Conservation (phyloP, 2,329 filamentous ascomycete species). For the Elsinoe batatas region DNA sequence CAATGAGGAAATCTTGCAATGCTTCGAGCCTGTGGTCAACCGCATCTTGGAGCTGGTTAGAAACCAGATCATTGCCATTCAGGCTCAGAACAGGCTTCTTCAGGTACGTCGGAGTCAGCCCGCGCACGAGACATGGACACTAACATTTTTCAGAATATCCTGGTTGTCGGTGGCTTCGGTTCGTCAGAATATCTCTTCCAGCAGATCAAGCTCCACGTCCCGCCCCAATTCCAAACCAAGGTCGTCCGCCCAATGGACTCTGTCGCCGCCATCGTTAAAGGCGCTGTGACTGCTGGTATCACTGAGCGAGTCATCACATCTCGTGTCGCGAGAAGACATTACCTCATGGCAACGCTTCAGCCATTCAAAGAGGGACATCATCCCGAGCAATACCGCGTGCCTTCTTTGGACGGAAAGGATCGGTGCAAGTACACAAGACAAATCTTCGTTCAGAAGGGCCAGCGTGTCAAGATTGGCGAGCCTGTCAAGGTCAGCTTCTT, state of each 20-base stretch:
- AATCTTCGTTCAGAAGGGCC: constrained; percentile 97
- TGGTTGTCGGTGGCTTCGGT: constrained; percentile 96
- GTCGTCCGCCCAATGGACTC: constrained; percentile 98
- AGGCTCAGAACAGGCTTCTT: constrained; percentile 85
- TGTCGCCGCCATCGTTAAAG: constrained; percentile 96
- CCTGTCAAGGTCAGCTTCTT: constrained; percentile 99
- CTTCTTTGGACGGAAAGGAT: constrained; percentile 91
- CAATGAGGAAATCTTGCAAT: constrained; percentile 97
- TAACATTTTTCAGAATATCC: constrained; percentile 56
- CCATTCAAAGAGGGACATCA: constrained; percentile 99
- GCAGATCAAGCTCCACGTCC: constrained; percentile 97
- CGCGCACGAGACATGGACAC: constrained; percentile 9
- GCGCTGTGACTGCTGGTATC: constrained; percentile 93
- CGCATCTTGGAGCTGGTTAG: constrained; percentile 89
- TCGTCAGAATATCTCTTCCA: constrained; percentile 98
- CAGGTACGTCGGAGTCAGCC: constrained; percentile 46
- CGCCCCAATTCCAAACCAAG: constrained; percentile 96
- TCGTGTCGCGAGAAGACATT: constrained; percentile 92
- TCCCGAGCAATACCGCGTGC: constrained; percentile 94
- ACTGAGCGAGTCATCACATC: constrained; percentile 94
- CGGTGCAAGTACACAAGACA: constrained; percentile 97
- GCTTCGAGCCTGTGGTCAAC: constrained; percentile 97
- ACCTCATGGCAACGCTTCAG: constrained; percentile 97
- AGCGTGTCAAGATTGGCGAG: constrained; percentile 98
- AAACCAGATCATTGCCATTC: constrained; percentile 98